A percentile compares a stretch with the other conserved stretches of the same genome.
phyloP scores from a whole-genome alignment of 306 rosid species.

The Fragaria ananassa region DNA sequence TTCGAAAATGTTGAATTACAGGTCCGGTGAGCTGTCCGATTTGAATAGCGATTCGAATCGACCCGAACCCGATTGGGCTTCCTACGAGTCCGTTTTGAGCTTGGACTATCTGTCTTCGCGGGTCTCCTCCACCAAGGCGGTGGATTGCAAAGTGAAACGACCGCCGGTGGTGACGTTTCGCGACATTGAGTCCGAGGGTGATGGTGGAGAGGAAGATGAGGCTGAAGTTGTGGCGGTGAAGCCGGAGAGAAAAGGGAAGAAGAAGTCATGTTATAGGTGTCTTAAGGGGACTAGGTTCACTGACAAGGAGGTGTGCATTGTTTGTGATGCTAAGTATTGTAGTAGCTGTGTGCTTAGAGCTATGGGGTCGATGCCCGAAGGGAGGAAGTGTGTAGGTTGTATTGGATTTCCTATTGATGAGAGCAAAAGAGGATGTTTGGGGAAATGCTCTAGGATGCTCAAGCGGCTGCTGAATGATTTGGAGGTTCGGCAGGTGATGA shows the following conservation, averaged over 20 bases:
- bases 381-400: conserved; percentile 90
- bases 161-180: conserved; percentile 55
- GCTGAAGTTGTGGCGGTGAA: conserved; percentile 44
- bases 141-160: conserved; percentile 49
- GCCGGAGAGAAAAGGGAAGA: conserved; percentile 66
- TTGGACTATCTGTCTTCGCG: conserved; percentile 78
- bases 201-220: conserved; percentile 48
- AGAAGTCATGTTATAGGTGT: conserved; percentile 79
- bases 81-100: conserved; percentile 73
- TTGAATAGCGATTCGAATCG: conserved; percentile 50
- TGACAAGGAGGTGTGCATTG: conserved; percentile 90
- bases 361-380: conserved; percentile 99
- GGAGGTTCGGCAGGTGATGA: conserved; percentile 85
- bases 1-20: conserved; percentile 44
- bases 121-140: conserved; percentile 68
- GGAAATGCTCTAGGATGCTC: conserved; percentile 84
- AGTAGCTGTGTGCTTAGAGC: conserved; percentile 85
- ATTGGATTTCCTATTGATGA: conserved; percentile 81
- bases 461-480: conserved; percentile 78
- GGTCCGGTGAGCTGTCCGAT: conserved; percentile 70
- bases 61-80: conserved; percentile 62
- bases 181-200: conserved; percentile 59
- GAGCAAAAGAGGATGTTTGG: conserved; percentile 67
- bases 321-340: conserved; percentile 91
- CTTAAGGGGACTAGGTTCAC: conserved; percentile 79